Evolutionary conservation across 306 rosid genomes (phyloP).

Genomic region (Cicer chorassanicum): DNA sequence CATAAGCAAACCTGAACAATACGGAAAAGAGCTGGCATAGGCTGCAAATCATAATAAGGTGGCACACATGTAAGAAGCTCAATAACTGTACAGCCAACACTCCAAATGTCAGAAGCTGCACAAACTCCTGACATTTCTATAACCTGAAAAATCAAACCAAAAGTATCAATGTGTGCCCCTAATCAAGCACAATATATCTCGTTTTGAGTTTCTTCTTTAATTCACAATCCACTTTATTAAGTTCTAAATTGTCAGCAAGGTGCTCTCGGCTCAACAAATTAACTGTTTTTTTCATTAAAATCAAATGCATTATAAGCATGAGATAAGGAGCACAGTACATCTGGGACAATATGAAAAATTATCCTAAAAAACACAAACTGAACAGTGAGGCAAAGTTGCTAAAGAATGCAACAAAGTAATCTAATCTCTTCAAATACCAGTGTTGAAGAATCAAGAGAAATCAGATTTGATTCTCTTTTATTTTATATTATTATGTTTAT

Average conservation of each 20-base stretch:
- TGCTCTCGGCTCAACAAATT: constrained; percentile 32
- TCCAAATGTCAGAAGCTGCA: constrained; percentile 99
- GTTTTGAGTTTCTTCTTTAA: constrained; percentile 28
- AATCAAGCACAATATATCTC: constrained; percentile 39
- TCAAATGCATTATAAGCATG: constrained; percentile 34
- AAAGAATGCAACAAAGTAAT: constrained; percentile 15
- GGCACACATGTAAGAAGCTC: constrained; percentile 98
- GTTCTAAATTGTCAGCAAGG: constrained; percentile 30
- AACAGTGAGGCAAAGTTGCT: constrained; percentile 35
- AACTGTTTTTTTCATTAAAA: constrained; percentile 12
- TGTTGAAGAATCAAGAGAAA: no score
- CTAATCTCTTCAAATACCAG: constrained; percentile 26
- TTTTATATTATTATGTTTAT: no score
- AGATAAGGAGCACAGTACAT: constrained; percentile 27
- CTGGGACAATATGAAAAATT: constrained; percentile 17
- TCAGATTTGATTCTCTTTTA: no score
- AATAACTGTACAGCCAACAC: constrained; percentile 98
- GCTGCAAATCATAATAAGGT: constrained; percentile 97
- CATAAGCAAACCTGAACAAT: constrained; percentile 82
- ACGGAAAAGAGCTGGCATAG: constrained; percentile 99
- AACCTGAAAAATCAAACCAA: constrained; percentile 66
- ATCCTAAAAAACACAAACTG: constrained; percentile 31
- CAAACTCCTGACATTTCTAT: constrained; percentile 99
- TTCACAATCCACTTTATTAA: constrained; percentile 29
- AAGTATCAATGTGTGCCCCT: constrained; percentile 39